Percentiles rank a stretch among this genome's conserved stretches.
phyloP scores from a whole-genome alignment of 2,329 filamentous ascomycete genomes.

The Catunica adiposa region DNA sequence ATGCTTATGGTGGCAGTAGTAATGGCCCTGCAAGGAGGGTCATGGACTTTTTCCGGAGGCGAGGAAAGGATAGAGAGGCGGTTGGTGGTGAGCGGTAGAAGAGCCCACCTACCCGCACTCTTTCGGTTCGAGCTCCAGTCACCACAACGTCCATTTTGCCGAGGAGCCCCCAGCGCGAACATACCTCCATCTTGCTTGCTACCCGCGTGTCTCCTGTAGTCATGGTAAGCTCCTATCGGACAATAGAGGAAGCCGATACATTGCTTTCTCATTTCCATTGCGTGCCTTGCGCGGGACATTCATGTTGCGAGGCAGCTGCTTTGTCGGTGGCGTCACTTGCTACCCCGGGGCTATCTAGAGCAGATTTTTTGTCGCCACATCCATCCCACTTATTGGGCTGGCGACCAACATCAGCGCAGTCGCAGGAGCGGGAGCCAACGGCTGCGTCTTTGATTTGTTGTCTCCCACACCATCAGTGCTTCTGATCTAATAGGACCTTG shows the following conservation, averaged over 20 bases:
- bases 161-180: not conserved
- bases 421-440: not conserved
- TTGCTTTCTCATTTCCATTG: not conserved
- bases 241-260: not conserved
- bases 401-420: not conserved
- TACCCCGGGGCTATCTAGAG: not conserved
- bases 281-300: not conserved
- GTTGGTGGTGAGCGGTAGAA: constrained; percentile 13
- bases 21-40: constrained; percentile 77
- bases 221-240: not conserved
- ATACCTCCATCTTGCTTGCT: not conserved
- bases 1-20: too few relatives aligned
- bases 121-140: constrained; percentile 9
- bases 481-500: not conserved
- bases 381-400: not conserved
- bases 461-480: constrained; percentile 1
- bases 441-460: constrained; percentile 8
- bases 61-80: constrained; percentile 45
- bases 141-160: not conserved
- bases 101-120: constrained; percentile 11
- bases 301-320: not conserved
- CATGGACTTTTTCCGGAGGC: constrained; percentile 93
- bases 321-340: not conserved
- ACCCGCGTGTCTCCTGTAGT: not conserved
- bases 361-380: not conserved